A percentile compares a stretch with the other conserved stretches of the same genome.
Conservation (phyloP, 768 basidiomycete genomes). For the Cyathus striatus region DNA sequence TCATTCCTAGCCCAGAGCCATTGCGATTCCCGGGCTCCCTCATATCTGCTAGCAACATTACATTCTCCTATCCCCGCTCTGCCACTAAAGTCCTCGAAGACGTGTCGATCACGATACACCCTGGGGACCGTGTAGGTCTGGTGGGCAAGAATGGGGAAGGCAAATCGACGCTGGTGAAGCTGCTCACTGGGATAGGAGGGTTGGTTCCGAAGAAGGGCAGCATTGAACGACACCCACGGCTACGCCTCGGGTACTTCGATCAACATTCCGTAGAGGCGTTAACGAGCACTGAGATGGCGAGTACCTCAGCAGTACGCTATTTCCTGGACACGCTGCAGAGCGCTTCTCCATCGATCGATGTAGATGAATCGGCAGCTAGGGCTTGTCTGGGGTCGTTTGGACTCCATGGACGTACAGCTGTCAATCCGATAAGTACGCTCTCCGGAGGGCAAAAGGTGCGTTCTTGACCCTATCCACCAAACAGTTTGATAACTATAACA, state of each 20-base stretch:
- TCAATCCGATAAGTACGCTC: background rate
- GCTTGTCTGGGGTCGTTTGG: background rate
- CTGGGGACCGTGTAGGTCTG: slow-evolving; percentile 18
- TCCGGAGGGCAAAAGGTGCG: background rate
- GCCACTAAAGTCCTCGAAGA: slow-evolving; percentile 11
- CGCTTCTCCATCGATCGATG: too few species aligned
- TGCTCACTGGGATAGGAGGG: background rate
- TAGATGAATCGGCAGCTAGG: too few species aligned
- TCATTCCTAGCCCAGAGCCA: background rate
- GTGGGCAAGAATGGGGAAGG: slow-evolving; percentile 35
- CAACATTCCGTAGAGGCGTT: too few species aligned
- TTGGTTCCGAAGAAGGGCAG: background rate
- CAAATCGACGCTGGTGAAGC: slow-evolving; percentile 38
- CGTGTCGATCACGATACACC: slow-evolving; percentile 16
- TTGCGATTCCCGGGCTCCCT: slow-evolving; percentile 18
- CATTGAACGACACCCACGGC: background rate
- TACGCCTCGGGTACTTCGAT: too few species aligned
- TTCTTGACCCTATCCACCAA: too few species aligned
- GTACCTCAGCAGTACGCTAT: too few species aligned
- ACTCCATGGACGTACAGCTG: background rate
- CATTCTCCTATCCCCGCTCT: slow-evolving; percentile 14
- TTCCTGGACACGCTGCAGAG: too few species aligned
- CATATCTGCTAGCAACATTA: slow-evolving; percentile 15
- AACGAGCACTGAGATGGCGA: too few species aligned
- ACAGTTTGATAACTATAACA: too few species aligned